Evolutionary conservation across 176 grass and related monocot genomes (phyloP), one percentile per base, ranked within the genome.

Genomic region (Triticum monococcum): DNA sequence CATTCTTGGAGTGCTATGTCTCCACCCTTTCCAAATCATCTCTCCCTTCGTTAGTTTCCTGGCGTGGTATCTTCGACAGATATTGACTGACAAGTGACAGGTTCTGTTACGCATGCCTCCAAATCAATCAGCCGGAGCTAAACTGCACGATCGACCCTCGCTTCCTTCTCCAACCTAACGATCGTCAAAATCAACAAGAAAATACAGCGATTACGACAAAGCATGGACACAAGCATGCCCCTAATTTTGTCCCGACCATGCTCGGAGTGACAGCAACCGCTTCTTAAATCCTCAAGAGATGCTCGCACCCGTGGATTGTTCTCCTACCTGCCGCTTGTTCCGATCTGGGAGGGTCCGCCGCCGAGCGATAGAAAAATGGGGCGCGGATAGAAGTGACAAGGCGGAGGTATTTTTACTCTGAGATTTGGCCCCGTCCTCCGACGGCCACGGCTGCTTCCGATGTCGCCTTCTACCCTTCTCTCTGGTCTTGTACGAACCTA

Each of bases 141-240:
- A 63, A 78, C 31, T 40, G 23, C 66, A 43, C 56, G 74, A 30
- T 30, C 28, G 32, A 20, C 41, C 24, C 36, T 37, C 41, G 43
- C 18, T 16, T 45, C 31, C 54, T 46, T 73, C 41, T 25, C 12
- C 84, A 52, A 26, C 80, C 35, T 2, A 87, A 64, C 64, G 23
- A 25, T 83, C 57, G 74, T 67, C 74, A 9, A 23, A 67, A 87
- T 25, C 80, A 79, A 84, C 4, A 46, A 82, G 43, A 75, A 61
- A 60, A 9, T 36, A 80, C 89, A 87, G 68, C 10, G 43, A 79
- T 80, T 80, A 87, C 75, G 89, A 87, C 85, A 91, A 87, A 22
- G 16, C 11, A 22, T n/a, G 14, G 16, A 22, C 38, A 84, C 59
- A 79, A 69, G 23, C 45, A 68, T 57, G 17, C 84, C 84, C 31